A percentile compares a stretch with the other conserved stretches of the same genome.
Evolutionary conservation across 1,284 basidiomycete genomes (phyloP).

Genomic region (Cutaneotrichosporon sp.): DNA sequence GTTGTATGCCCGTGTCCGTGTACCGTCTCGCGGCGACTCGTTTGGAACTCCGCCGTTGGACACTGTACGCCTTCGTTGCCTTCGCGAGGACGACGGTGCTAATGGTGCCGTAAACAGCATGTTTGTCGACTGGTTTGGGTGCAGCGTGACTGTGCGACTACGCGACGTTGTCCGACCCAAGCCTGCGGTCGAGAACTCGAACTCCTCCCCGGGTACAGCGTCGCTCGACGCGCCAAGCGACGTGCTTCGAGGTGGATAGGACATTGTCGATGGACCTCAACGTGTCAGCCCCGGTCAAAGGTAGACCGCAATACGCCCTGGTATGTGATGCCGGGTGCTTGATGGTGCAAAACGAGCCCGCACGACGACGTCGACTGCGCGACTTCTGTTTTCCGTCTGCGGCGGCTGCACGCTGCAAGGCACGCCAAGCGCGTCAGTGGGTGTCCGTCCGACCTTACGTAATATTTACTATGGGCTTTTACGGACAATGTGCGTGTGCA

Average conservation of each 20-base stretch:
- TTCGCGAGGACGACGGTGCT: constrained; percentile 8
- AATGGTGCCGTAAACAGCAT: constrained; percentile 31
- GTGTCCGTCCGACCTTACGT: no score
- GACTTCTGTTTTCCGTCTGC: no score
- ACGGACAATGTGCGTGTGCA: no score
- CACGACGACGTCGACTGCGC: no score
- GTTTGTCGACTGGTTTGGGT: constrained; percentile 24
- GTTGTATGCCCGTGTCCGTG: neutral
- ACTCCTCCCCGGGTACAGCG: constrained; percentile 29
- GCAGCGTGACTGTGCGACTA: constrained; percentile 30
- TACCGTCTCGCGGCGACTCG: neutral
- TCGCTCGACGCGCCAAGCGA: neutral
- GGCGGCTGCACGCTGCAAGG: no score
- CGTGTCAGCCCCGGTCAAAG: no score
- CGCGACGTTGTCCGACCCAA: constrained; percentile 9
- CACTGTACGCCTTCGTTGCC: neutral
- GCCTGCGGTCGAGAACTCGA: constrained; percentile 22
- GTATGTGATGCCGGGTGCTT: no score
- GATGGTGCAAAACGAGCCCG: no score
- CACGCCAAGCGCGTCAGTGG: no score
- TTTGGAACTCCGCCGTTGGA: constrained; percentile 1
- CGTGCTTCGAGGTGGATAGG: constrained; percentile 16
- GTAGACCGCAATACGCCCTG: no score
- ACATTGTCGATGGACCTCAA: neutral
- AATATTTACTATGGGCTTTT: no score